Evolutionary conservation across 345 rosid genomes (phyloP), one percentile per base, ranked within the genome.

Genomic region (Turritis glabra): DNA sequence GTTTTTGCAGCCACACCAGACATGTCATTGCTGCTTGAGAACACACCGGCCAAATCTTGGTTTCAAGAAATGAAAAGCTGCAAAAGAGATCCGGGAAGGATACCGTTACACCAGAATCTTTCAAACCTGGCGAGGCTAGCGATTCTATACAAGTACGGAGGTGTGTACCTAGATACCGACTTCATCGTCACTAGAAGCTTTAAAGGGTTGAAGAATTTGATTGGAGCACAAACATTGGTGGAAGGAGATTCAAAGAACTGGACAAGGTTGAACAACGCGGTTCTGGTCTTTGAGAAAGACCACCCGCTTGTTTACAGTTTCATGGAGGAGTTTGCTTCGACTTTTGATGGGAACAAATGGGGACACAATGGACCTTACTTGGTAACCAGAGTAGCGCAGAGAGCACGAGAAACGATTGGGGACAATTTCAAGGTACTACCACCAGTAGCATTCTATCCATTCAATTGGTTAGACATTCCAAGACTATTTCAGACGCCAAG

Each of bases 301-400:
- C 98, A 91, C 63, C 91, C 88, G 0, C 88, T 91, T 55, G 11
- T 93, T 4, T 65, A 79, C 54, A 76, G 76, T 43, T 93, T 93
- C 73, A 86, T 93, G 0, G 80, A 86, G 51, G 98, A 93, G 78
- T 89, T 89, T 67, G 90, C 91, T 21, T 47, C 78, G 5, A 89
- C 88, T 18, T 93, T 91, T 53, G 87, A 91, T 54, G 97, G 94
- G 8, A 87, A 80, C 52, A 91, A 73, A 79, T 93, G 98, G 96
- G 97, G 97, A 6, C 85, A 93, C 43, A 91, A 91, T 29, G 98
- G 98, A 0, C 98, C 98, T 0, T 88, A 89, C 51, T 50, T 93
- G 82, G 89, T 91, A 15, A 88, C 87, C 6, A 84, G 98, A 66
- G 90, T 89, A 3, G 86, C 76, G 6, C 29, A 63, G 56, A 86